Evolutionary conservation across 75 land plant genomes (phyloP).

Genomic region (Picea glauca): DNA sequence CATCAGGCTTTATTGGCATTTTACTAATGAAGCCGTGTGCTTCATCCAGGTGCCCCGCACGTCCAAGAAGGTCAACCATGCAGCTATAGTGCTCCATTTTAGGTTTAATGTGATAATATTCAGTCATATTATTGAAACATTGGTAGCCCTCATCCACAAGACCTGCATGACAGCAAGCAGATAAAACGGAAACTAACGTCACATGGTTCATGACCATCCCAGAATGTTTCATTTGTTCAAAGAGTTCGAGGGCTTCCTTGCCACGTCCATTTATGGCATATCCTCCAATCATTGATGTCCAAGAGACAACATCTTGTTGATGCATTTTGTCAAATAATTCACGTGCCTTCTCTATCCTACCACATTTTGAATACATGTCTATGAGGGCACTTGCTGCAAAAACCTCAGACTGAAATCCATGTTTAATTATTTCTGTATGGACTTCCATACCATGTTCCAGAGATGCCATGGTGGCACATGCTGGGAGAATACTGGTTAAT

Average conservation of each 20-base stretch:
- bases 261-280: background rate
- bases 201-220: background rate
- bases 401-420: slow-evolving; percentile 11
- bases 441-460: slow-evolving; percentile 2
- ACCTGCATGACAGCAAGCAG: slow-evolving; percentile 14
- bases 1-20: slow-evolving; percentile 9
- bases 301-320: background rate
- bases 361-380: slow-evolving; percentile 22
- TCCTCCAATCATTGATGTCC: slow-evolving; percentile 11
- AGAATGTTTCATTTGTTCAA: background rate
- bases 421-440: slow-evolving; percentile 9
- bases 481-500: slow-evolving; percentile 1
- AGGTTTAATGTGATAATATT: slow-evolving; percentile 15
- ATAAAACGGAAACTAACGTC: background rate
- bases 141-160: slow-evolving; percentile 12
- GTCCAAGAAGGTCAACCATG: slow-evolving; percentile 16
- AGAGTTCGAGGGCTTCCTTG: background rate
- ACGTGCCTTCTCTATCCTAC: slow-evolving; percentile 8
- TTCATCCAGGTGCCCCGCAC: slow-evolving; percentile 11
- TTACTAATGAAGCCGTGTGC: background rate
- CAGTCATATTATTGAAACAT: slow-evolving; percentile 16
- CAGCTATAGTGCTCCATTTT: slow-evolving; percentile 16
- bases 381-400: slow-evolving; percentile 7
- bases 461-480: slow-evolving; percentile 7
- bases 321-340: slow-evolving; percentile 5